These are phyloP conservation scores for Geotrichum siamense DNA, from an alignment of 1,139 yeast species.

Conservation along the genomic window DNA sequence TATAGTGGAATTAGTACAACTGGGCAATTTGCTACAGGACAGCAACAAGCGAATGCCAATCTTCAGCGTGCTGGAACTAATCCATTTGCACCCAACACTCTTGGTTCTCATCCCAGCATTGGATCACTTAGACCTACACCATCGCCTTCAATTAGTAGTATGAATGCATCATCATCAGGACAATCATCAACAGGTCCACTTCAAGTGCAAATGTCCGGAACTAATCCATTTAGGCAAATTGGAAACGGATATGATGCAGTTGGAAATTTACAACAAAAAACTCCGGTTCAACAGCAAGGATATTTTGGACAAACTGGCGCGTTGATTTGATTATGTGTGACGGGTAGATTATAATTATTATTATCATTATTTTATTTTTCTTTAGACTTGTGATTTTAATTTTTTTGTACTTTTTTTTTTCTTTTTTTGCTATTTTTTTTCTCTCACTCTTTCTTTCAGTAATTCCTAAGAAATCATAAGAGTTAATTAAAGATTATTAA, in stretches of 20 bases:
- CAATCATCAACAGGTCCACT: too few relatives aligned
- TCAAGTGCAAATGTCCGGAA: slow-evolving; percentile 12
- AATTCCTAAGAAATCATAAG: too few relatives aligned
- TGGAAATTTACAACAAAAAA: slow-evolving; percentile 4
- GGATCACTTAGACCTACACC: slow-evolving; percentile 11
- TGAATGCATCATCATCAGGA: slow-evolving; percentile 4
- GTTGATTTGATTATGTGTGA: too few relatives aligned
- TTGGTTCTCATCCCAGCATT: slow-evolving; percentile 9
- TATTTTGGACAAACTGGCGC: slow-evolving; percentile 1
- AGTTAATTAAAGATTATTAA: too few relatives aligned
- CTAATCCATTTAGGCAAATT: slow-evolving; percentile 17
- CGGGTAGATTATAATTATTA: too few relatives aligned
- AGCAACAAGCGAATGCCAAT: slow-evolving; percentile 22
- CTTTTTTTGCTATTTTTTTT: too few relatives aligned
- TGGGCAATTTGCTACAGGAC: slow-evolving; percentile 27
- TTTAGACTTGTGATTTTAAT: too few relatives aligned
- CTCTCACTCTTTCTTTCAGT: too few relatives aligned
- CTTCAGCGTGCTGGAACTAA: slow-evolving; percentile 40
- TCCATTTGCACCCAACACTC: slow-evolving; percentile 37
- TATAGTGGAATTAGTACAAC: slow-evolving; percentile 18
- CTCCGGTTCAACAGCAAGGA: slow-evolving; percentile 1
- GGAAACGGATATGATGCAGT: slow-evolving; percentile 1
- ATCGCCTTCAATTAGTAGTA: slow-evolving; percentile 6
- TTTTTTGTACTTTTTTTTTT: too few relatives aligned
- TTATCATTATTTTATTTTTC: too few relatives aligned